Evolutionary conservation across 257 asterid genomes (phyloP).

Genomic region (Solanum etuberosum): DNA sequence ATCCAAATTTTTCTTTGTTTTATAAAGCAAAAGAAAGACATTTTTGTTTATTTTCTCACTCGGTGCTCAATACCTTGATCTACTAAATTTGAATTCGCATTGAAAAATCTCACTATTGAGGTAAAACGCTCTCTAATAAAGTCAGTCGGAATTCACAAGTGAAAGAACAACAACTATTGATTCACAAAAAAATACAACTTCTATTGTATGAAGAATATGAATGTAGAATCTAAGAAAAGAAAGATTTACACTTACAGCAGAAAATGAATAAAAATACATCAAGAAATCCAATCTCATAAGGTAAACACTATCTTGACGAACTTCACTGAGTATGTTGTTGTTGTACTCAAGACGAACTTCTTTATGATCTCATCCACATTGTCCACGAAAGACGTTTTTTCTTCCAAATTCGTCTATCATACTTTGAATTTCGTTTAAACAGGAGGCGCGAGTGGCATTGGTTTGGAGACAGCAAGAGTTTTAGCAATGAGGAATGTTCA

Average conservation of each 20-base stretch:
- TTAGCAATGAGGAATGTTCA: slow-evolving; percentile 57
- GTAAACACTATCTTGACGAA: not conserved
- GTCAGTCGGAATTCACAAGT: not conserved
- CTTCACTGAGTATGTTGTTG: not conserved
- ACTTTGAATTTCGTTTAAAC: not conserved
- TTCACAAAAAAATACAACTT: not conserved
- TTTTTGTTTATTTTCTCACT: no score
- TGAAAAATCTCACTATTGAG: rapidly evolving
- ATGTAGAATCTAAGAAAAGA: not conserved
- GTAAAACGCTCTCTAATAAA: not conserved
- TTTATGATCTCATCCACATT: not conserved
- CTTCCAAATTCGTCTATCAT: not conserved
- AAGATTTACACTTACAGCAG: not conserved
- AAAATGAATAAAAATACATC: not conserved
- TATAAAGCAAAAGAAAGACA: no score
- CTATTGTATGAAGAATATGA: not conserved
- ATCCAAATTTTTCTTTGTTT: no score
- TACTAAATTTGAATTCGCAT: no score
- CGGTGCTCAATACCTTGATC: no score
- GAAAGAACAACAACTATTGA: not conserved
- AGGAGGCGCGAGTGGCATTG: slow-evolving; percentile 95
- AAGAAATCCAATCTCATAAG: not conserved
- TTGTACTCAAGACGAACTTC: not conserved
- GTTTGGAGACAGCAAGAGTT: slow-evolving; percentile 75
- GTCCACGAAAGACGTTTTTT: not conserved